Conservation (phyloP, 2,329 filamentous ascomycete genomes). For the Catunica adiposa region DNA sequence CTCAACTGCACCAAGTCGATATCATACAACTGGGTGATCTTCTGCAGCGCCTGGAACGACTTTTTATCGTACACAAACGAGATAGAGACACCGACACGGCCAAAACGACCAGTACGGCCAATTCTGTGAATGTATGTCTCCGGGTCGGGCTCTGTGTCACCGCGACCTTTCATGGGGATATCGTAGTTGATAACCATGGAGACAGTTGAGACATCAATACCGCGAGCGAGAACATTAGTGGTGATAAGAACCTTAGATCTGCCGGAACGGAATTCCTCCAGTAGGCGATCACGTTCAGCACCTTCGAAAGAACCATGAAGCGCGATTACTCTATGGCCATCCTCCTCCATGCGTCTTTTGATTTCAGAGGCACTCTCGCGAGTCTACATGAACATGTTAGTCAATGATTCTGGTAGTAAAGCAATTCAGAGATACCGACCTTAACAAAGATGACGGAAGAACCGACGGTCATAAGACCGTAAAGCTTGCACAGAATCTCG, state of each 20-base stretch:
- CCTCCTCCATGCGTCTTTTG: slow-evolving; percentile 65
- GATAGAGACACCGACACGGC: slow-evolving; percentile 87
- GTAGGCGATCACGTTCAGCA: slow-evolving; percentile 61
- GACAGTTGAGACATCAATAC: slow-evolving; percentile 80
- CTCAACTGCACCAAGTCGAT: slow-evolving; percentile 70
- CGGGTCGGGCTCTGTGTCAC: slow-evolving; percentile 70
- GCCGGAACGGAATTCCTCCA: slow-evolving; percentile 73
- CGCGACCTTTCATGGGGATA: slow-evolving; percentile 56
- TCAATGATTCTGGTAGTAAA: background rate
- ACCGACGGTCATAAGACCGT: slow-evolving; percentile 88
- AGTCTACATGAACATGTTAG: slow-evolving; percentile 39
- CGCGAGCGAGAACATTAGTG: slow-evolving; percentile 88
- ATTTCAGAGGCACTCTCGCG: slow-evolving; percentile 75
- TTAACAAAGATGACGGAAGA: slow-evolving; percentile 97
- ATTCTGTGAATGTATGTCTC: slow-evolving; percentile 98
- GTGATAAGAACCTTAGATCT: slow-evolving; percentile 92
- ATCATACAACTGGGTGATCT: slow-evolving; percentile 66
- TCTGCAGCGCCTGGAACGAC: slow-evolving; percentile 61
- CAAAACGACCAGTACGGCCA: slow-evolving; percentile 89
- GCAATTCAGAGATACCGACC: slow-evolving; percentile 31
- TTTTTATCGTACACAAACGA: slow-evolving; percentile 80
- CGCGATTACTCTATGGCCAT: slow-evolving; percentile 83
- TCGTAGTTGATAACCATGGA: slow-evolving; percentile 99
- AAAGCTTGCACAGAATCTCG: slow-evolving; percentile 74
- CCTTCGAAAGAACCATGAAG: slow-evolving; percentile 82